These are phyloP conservation scores for Pachysandra terminalis DNA, from an alignment of 164 flowering plant species.

Conservation along the genomic window DNA sequence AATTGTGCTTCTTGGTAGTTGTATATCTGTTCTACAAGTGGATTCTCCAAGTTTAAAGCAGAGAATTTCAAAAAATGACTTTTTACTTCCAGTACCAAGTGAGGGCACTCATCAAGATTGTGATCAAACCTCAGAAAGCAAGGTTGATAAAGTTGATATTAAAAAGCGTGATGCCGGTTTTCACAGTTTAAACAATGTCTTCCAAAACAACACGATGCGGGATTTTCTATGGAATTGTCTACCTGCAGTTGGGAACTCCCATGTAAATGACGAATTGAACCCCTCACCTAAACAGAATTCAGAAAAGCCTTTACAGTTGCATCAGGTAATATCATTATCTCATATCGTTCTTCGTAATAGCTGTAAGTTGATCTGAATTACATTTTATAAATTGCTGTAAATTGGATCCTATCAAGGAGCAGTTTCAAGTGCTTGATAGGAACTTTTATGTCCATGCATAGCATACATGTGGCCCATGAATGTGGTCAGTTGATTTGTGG, in stretches of 20 bases:
- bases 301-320: neutral
- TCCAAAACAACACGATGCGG: neutral
- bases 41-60: slow-evolving; percentile 7
- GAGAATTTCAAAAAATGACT: neutral
- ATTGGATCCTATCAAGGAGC: no score
- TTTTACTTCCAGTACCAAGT: slow-evolving; percentile 3
- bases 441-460: no score
- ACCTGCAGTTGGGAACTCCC: neutral
- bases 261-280: slow-evolving; percentile 5
- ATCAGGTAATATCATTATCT: slow-evolving; percentile 16
- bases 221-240: slow-evolving; percentile 3
- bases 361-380: no score
- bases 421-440: no score
- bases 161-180: slow-evolving; percentile 7
- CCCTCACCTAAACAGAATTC: neutral
- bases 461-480: no score
- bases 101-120: slow-evolving; percentile 8
- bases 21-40: slow-evolving; percentile 4
- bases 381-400: no score
- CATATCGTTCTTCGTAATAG: no score
- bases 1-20: no score
- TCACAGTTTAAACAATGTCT: slow-evolving; percentile 2
- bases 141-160: neutral
- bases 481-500: no score
- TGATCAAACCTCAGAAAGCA: slow-evolving; percentile 1